Percentiles rank a stretch among this genome's conserved stretches.
Conservation (phyloP, 73 alveolate species). For the Tetrahymena thermophila region DNA sequence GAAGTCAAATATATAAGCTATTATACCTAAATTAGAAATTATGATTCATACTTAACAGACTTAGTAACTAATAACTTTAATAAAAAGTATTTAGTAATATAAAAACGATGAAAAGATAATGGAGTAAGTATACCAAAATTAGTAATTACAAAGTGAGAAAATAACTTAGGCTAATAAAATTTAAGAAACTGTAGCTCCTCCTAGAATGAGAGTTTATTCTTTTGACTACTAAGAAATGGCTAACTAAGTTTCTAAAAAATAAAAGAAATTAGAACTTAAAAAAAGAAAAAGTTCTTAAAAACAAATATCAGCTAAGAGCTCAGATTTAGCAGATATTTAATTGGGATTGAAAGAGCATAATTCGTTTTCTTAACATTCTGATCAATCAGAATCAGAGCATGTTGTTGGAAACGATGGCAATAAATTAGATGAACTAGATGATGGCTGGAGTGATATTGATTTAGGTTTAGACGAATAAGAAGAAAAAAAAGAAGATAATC, state of each 20-base stretch:
- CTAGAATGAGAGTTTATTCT: not conserved
- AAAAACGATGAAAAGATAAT: not conserved
- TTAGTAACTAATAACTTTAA: not conserved
- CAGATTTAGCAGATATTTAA: not conserved
- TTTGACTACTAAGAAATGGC: not conserved
- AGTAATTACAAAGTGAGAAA: not conserved
- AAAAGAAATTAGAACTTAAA: not conserved
- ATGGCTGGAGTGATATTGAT: not conserved
- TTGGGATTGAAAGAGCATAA: not conserved
- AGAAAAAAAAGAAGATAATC: not conserved
- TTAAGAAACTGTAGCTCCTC: not conserved
- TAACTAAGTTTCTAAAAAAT: not conserved
- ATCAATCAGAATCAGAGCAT: not conserved
- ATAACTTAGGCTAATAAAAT: not conserved
- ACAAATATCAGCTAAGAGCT: not conserved
- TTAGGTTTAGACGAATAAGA: not conserved
- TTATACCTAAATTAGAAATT: not conserved
- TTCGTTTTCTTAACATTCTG: not conserved
- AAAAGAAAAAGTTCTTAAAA: not conserved
- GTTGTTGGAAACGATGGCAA: not conserved
- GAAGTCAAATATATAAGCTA: not conserved
- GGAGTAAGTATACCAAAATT: not conserved
- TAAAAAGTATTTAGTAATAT: not conserved
- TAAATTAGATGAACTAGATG: not conserved
- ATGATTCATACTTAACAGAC: not conserved